phyloP scores from a whole-genome alignment of 768 basidiomycete genomes.

The Tremella mesenterica region DNA sequence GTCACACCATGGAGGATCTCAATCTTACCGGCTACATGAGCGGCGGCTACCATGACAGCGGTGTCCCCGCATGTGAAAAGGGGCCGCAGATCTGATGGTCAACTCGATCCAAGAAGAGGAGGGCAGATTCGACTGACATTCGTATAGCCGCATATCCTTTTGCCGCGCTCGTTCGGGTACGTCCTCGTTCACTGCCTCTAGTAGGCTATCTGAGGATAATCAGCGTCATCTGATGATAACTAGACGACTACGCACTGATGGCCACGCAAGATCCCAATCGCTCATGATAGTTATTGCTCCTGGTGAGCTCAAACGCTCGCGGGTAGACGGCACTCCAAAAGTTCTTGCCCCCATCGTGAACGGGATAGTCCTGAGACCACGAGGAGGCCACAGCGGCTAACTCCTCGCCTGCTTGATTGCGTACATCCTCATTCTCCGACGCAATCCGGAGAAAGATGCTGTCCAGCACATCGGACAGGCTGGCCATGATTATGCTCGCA shows the following conservation, averaged over 20 bases:
- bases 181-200: slow-evolving; percentile 30
- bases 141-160: slow-evolving; percentile 31
- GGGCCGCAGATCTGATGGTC: slow-evolving; percentile 60
- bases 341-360: slow-evolving; percentile 33
- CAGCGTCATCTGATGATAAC: slow-evolving; percentile 1
- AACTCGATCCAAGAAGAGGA: slow-evolving; percentile 58
- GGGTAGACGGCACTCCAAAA: slow-evolving; percentile 33
- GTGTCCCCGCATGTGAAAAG: slow-evolving; percentile 84
- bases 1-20: neutral
- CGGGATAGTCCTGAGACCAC: slow-evolving; percentile 27
- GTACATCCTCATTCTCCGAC: slow-evolving; percentile 55
- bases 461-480: slow-evolving; percentile 35
- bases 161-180: slow-evolving; percentile 30
- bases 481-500: slow-evolving; percentile 17
- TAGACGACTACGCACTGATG: slow-evolving; percentile 20
- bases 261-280: slow-evolving; percentile 29
- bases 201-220: slow-evolving; percentile 20
- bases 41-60: slow-evolving; percentile 86
- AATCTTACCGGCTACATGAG: slow-evolving; percentile 77
- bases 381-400: slow-evolving; percentile 23
- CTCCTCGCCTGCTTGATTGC: slow-evolving; percentile 56
- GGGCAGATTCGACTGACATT: slow-evolving; percentile 19
- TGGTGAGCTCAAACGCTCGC: slow-evolving; percentile 34
- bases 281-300: slow-evolving; percentile 34
- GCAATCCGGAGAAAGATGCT: slow-evolving; percentile 31